Conservation (phyloP, 257 asterid genomes). For the Nicotiana tabacum region DNA sequence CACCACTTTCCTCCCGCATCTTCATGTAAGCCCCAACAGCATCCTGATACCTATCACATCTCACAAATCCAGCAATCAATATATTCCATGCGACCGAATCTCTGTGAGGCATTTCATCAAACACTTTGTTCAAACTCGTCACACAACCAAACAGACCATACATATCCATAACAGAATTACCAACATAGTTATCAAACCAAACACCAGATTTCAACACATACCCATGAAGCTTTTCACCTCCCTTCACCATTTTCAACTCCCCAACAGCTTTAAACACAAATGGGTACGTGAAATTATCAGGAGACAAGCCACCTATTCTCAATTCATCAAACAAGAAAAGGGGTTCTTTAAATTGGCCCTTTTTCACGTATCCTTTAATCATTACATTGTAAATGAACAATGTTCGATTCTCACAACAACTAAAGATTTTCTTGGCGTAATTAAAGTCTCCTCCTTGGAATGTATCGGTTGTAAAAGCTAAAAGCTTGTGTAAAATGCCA, state of each 20-base stretch:
- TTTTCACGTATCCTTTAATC: constrained; percentile 59
- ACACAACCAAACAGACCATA: constrained; percentile 51
- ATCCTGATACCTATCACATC: constrained; percentile 45
- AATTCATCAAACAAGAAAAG: constrained; percentile 64
- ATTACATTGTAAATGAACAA: constrained; percentile 63
- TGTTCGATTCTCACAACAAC: constrained; percentile 39
- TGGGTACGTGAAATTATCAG: constrained; percentile 79
- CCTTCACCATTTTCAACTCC: constrained; percentile 36
- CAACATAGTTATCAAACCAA: constrained; percentile 53
- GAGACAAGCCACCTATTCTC: constrained; percentile 50
- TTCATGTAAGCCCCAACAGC: constrained; percentile 53
- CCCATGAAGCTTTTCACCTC: constrained; percentile 77
- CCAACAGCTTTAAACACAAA: constrained; percentile 72
- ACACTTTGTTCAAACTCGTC: constrained; percentile 42
- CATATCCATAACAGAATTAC: constrained; percentile 66
- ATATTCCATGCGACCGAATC: constrained; percentile 74
- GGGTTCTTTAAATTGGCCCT: constrained; percentile 33
- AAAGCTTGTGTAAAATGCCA: constrained; percentile 63
- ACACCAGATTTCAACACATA: constrained; percentile 62
- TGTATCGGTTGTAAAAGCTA: constrained; percentile 46
- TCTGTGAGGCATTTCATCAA: constrained; percentile 62
- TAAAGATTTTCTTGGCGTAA: constrained; percentile 54
- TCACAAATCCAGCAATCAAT: constrained; percentile 56
- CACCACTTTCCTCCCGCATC: constrained; percentile 37
- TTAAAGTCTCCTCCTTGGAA: constrained; percentile 11